Base-by-base conservation (phyloP, 1,284 basidiomycete species). In the Waitea zeae region DNA sequence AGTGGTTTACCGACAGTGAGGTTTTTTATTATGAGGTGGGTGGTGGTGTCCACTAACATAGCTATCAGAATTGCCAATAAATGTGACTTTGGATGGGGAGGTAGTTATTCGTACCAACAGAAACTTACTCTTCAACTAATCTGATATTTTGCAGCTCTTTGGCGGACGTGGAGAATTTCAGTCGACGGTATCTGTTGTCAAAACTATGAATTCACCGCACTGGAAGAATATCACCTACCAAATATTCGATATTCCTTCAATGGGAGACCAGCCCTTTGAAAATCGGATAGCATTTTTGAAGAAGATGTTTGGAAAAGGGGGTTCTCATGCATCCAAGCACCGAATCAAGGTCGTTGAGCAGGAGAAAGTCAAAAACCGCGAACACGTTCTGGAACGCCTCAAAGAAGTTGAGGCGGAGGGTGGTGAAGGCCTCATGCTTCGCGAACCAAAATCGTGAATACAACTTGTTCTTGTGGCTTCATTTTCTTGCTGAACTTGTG, bases 401-500 rank as follows among this genome's bases (percentile, higher is more conserved):
- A 61, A 68, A 43, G 59, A 67, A 35, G 53, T 77, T 7, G 67
- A 75, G 46, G 45, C 44, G 2, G 41, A 65, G 3, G 72, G 71
- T 12, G 75, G 74, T 0, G 74, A 79, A 51, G 75, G 75, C 15
- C 48, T 78, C 14, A 79, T 79, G 75, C 54, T 77, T n/a, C 56
- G 74, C 12, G 57, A 63, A 38, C 62, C 72, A 5, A 50, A 46
- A 18, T 69, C 66, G 61, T 66, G 39, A 40, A 61, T 54, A 30
- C 29, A 12, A 11, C 29, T 4, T 30, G 33, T 33, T 33, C 38
- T 22, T 26, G 30, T 17, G 37, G 20, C 11, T 31, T 18, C 20
- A 15, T 26, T n/a, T n/a, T n/a, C n/a, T n/a, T n/a, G 22, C n/a
- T n/a, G 13, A 24, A 37, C 31, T 24, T 5, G 5, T 20, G 36